Base-by-base conservation (phyloP, 106 monocot genomes). In the Allium sativum region DNA sequence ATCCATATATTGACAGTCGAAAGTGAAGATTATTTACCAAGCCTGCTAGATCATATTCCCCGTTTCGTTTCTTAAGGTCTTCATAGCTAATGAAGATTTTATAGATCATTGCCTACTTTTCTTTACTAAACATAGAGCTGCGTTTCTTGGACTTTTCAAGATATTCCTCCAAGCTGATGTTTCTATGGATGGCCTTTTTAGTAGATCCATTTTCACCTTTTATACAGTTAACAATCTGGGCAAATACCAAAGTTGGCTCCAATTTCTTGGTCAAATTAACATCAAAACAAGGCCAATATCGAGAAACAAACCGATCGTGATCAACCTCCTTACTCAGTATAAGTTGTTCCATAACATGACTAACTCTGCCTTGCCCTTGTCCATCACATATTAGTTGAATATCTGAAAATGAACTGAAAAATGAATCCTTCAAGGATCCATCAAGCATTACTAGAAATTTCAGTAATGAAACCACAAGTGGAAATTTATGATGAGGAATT, bases 361-460 rank as follows among this genome's bases (percentile, higher is more conserved):
- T 61, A 60, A 9, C 43, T 62, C 15, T 51, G n/a, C n/a, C n/a
- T n/a, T n/a, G n/a, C n/a, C n/a, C n/a, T n/a, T n/a, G n/a, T n/a
- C n/a, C n/a, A n/a, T n/a, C n/a, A n/a, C n/a, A n/a, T n/a, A n/a
- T n/a, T n/a, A n/a, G n/a, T n/a, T n/a, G n/a, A n/a, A n/a, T 22
- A 57, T 65, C 53, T 58, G 21, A 56, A 53, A 81, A 84, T 55
- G 50, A 81, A 17, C 63, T 55, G 58, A 89, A 84, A 48, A 81
- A 89, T 16, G 89, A 89, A 56, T 47, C 40, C 9, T 18, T 57
- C 10, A 65, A 40, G 11, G 73, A 84, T 55, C 84, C 84, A 74
- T 89, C 89, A 40, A 89, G 78, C 81, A 89, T 84, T 71, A 76
- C 55, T 53, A 89, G 40, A 53, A 89, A 84, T 40, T 89, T 84